Base-by-base conservation (phyloP, 2,329 filamentous ascomycete species). In the Pyrenochaeta sp. region DNA sequence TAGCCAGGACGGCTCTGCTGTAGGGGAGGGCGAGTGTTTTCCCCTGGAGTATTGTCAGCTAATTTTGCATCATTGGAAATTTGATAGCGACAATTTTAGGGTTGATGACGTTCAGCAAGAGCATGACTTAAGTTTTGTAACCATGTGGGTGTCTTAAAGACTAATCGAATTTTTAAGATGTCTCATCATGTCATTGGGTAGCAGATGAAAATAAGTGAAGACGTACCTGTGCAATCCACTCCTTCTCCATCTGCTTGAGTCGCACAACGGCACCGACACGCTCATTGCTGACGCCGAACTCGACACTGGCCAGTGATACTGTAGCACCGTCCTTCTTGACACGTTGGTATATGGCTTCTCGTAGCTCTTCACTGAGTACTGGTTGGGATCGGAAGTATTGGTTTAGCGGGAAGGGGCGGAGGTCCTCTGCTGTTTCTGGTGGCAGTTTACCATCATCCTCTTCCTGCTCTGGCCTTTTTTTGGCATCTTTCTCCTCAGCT, bases 111-210 rank as follows among this genome's bases (percentile, higher is more conserved):
- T 68, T 92, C 90, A 92, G 90, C 90, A 87, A 90, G 86, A 86
- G 86, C 84, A 89, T 89, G 87, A 85, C 67, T 68, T 85, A 86
- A 82, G 54, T 82, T 86, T 85, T 90, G 84, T 94, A 94, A 97
- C 91, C 92, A 95, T 89, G 84, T 88, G 77, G 82, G 79, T 88
- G 93, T 98, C 93, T 97, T 97, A 85, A 96, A 97, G 94, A 98
- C 94, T 97, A 97, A 98, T 97, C 94, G 94, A 83, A 90, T 86
- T 89, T 87, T 68, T 86, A 82, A 78, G 85, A 71, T 87, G 81
- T 83, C 85, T 91, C 89, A 91, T 91, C 88, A 90, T 83, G 62
- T 65, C 67, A 73, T 47, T 42, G 44, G 42, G 15, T 30, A 40
- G 34, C 28, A 8, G 13, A 47, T 32, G 25, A 54, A 39, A 39